Base-by-base conservation (phyloP, 2,329 filamentous ascomycete genomes). In the Tricladium varicosporioides region DNA sequence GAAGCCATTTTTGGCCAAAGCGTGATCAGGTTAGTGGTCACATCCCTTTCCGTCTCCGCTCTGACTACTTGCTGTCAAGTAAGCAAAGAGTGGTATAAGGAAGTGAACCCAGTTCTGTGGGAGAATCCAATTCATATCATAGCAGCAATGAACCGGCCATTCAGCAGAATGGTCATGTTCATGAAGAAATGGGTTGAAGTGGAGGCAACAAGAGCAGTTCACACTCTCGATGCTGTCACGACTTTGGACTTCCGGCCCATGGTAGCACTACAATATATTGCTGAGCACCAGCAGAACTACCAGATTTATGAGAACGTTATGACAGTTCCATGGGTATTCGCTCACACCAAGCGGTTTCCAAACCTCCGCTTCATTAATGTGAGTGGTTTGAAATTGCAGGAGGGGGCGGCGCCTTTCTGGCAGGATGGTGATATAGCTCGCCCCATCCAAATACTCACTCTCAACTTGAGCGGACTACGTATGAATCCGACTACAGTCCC, bases 211-310 rank as follows among this genome's bases (percentile, higher is more conserved):
- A 44, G 18, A 59, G 32, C 64, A 72, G 73, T 49, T 64, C 63
- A 16, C 16, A 80, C 78, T 9, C 73, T 76, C n/a, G 63, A 60
- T 3, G 71, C 82, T 27, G 75, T 80, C 52, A 73, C 70, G 13
- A 72, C 75, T 0, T 67, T 84, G 15, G 80, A 85, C 67, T 76
- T 78, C 31, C 75, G 80, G 14, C 46, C 48, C 13, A 32, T 58
- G 33, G 36, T 59, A n/a, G 11, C 51, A 5, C 47, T 57, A 11
- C 15, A 16, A 48, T 11, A 46, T 33, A 8, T 31, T 13, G 27
- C 32, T 3, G 40, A 22, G 9, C n/a, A 56, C 22, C 32, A 51
- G 16, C 27, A 36, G 13, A 22, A 47, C 33, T 56, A 51, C 19
- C 8, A n/a, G 11, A n/a, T 53, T 15, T 40, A 45, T 14, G 53